Evolutionary conservation across 768 basidiomycete species (phyloP), one percentile per base, ranked within the genome.

Genomic region (Collybia sp.): DNA sequence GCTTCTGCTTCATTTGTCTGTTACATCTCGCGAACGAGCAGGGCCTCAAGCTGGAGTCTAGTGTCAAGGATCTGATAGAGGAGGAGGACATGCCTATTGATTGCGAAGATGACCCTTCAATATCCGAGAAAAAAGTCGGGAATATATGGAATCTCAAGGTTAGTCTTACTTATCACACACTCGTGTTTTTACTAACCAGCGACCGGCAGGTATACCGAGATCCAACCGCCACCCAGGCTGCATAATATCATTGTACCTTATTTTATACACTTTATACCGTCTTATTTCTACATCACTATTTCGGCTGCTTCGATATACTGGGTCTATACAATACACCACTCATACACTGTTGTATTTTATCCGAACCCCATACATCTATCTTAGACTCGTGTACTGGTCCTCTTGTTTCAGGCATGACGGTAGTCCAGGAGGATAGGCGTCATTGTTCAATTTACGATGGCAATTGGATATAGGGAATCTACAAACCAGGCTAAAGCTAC

Each of bases 1-100:
- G 92, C 53, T 98, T 95, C 82, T 98, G 95, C 63, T 99, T 98
- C 72, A 99, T 98, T 62, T 98, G 96, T 59, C 71, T 98, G 18
- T 70, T 99, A 13, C 96, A 98, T 69, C 68, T 98, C 37, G 95
- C 95, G 13, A 98, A 99, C 61, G 96, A 98, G 67, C 88, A 92
- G 57, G 96, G 95, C 1, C 73, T 98, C 41, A 88, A 86, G 59
- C 77, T 99, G 31, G 87, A 79, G 62, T 63, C 80, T 39, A 57
- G 70, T 12, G 63, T 75, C 50, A 42, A 67, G 50, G 61, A 68
- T 54, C 59, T 67, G 12, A 62, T 70, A 40, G 66, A 71, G 42
- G 52, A 69, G 44, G 72, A 50, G 1, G 63, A 58, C 10, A 25
- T 25, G 25, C 25, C 25, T 25, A 25, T 25, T 25, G 25, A 25